phyloP scores from a whole-genome alignment of 495 filamentous ascomycete species.

The Penicillium malachiteum region DNA sequence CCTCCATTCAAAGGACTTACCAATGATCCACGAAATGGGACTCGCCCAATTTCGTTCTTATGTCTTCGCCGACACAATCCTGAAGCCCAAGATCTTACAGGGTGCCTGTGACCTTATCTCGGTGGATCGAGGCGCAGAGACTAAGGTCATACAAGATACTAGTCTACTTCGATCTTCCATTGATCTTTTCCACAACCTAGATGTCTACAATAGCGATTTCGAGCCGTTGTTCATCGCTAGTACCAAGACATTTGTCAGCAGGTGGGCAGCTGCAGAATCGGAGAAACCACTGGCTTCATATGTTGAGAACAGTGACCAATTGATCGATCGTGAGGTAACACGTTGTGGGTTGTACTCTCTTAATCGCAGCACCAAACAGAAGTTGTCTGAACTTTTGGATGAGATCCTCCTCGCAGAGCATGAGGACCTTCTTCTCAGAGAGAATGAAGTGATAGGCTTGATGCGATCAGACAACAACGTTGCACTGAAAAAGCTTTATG shows the following conservation, averaged over 20 bases:
- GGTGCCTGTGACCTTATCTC: constrained; percentile 76
- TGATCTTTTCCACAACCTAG: constrained; percentile 75
- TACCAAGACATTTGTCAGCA: constrained; percentile 62
- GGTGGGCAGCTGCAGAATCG: constrained; percentile 64
- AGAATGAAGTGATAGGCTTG: constrained; percentile 62
- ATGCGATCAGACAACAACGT: constrained; percentile 62
- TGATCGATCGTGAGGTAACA: constrained; percentile 67
- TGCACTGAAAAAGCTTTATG: constrained; percentile 73
- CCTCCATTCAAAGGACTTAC: constrained; percentile 57
- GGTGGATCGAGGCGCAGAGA: constrained; percentile 60
- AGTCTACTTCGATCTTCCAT: constrained; percentile 67
- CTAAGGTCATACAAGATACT: constrained; percentile 40
- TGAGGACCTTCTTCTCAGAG: constrained; percentile 58
- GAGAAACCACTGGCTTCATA: constrained; percentile 64
- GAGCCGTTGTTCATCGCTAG: constrained; percentile 68
- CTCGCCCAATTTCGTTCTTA: constrained; percentile 55
- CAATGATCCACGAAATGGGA: constrained; percentile 59
- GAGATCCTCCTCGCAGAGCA: constrained; percentile 61
- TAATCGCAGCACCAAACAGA: constrained; percentile 75
- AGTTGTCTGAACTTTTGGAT: constrained; percentile 69
- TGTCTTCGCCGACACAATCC: constrained; percentile 52
- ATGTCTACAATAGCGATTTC: constrained; percentile 73
- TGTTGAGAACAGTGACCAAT: constrained; percentile 59
- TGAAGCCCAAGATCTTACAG: constrained; percentile 57
- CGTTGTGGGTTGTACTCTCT: constrained; percentile 78